Evolutionary conservation across 306 rosid species (phyloP).

Genomic region (Glycine latifolia): DNA sequence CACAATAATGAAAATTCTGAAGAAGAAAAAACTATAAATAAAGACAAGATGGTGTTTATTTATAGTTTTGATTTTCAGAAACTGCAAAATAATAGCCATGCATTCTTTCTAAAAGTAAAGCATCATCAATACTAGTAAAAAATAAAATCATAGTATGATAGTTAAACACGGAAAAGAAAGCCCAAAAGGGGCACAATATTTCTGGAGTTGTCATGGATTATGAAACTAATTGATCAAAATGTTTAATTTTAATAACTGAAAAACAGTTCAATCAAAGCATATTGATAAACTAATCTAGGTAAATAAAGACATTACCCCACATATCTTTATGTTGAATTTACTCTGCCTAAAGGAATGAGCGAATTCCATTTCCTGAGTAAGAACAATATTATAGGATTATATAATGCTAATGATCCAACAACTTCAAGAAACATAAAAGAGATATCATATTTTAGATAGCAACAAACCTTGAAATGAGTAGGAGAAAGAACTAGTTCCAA

Average conservation of each 20-base stretch:
- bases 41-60: background rate
- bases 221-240: constrained; percentile 7
- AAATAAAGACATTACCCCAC: constrained; percentile 60
- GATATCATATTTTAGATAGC: constrained; percentile 6
- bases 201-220: background rate
- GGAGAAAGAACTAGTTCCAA: constrained; percentile 89
- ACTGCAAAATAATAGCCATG: background rate
- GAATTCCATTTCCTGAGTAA: constrained; percentile 82
- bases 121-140: background rate
- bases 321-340: constrained; percentile 85
- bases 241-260: background rate
- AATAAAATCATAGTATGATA: background rate
- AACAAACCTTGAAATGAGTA: constrained; percentile 70
- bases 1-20: constrained; percentile 5
- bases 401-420: constrained; percentile 25
- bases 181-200: background rate
- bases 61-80: background rate
- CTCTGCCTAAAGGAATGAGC: constrained; percentile 82
- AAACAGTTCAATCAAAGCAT: background rate
- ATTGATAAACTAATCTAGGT: constrained; percentile 4
- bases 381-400: constrained; percentile 28
- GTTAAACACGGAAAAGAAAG: constrained; percentile 12
- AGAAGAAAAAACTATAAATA: background rate
- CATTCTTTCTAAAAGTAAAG: background rate
- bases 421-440: constrained; percentile 32